phyloP scores from a whole-genome alignment of 1,284 basidiomycete genomes.

The Cryptococcus sp. region DNA sequence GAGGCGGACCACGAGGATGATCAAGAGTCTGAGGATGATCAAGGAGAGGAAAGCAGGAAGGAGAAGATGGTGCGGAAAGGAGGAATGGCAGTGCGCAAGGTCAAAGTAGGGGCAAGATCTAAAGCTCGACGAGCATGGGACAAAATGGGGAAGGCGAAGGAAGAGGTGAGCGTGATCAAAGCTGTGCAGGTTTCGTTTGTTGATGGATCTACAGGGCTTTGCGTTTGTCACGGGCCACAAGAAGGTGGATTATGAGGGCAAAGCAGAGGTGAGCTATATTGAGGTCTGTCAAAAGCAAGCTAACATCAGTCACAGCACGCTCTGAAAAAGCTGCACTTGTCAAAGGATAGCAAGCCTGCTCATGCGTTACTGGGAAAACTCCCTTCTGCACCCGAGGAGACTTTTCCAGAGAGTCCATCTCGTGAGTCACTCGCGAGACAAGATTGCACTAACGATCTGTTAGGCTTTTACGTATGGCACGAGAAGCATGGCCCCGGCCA shows the following conservation, averaged over 20 bases:
- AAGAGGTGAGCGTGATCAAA: constrained; percentile 24
- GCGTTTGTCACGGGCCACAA: constrained; percentile 29
- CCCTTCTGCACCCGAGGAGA: constrained; percentile 11
- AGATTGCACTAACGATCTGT: background rate
- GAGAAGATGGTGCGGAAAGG: constrained; percentile 3
- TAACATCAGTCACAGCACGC: constrained; percentile 7
- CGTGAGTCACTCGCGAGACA: constrained; percentile 17
- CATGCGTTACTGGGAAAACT: constrained; percentile 15
- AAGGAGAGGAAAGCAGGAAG: background rate
- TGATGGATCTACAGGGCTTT: constrained; percentile 19
- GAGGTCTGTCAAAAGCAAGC: background rate
- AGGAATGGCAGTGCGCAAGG: constrained; percentile 6
- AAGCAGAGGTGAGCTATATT: constrained; percentile 21
- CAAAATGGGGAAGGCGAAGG: constrained; percentile 22
- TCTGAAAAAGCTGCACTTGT: constrained; percentile 26
- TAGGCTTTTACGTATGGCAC: constrained; percentile 37
- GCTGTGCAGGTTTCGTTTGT: background rate
- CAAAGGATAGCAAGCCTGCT: constrained; percentile 17
- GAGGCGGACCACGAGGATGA: constrained; percentile 11
- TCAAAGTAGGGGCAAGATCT: constrained; percentile 5
- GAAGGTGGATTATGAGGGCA: constrained; percentile 20
- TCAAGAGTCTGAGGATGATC: background rate
- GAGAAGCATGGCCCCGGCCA: constrained; percentile 29
- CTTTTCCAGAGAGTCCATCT: constrained; percentile 17
- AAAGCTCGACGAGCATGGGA: constrained; percentile 18